Evolutionary conservation across 495 filamentous ascomycete species (phyloP), one percentile per base, ranked within the genome.

Genomic region (Clohesyomyces aquaticus): DNA sequence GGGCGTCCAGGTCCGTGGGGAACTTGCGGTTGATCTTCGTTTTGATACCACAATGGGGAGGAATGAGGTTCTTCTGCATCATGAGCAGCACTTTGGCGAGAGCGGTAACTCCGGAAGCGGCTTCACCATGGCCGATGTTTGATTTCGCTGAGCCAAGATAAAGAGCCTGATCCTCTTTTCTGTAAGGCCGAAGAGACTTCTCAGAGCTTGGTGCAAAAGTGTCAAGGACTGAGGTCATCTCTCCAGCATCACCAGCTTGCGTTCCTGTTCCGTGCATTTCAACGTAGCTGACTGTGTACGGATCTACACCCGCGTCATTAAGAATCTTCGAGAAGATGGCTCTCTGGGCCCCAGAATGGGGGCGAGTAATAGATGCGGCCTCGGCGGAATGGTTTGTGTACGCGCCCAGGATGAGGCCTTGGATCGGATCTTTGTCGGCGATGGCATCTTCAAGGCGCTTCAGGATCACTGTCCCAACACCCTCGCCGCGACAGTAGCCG

Each of bases 261-360:
- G 75, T 77, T 2, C 72, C 73, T 26, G 75, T 77, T 11, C 75
- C 75, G 51, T 77, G 75, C 68, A 74, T 74, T 42, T 77, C 75
- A 18, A 77, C 66, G 55, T 73, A 75, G 22, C 57, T 56, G 26
- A 77, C 61, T 8, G 70, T 61, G n/a, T 32, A n/a, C 2, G 72
- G 62, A 25, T 73, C 58, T 1, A 70, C 43, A 16, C 55, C 57
- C 1, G 71, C 58, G 19, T 55, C 14, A 16, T 55, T 60, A 2
- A 76, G 55, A 14, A 75, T 55, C 25, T 68, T 49, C 3, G 63
- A 29, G 52, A 67, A 72, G 11, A 76, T 29, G 8, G 10, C 25
- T 16, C 28, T n/a, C 51, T 77, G 75, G 11, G 68, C 69, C 4
- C 59, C 67, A 38, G 21, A 62, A 43, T 76, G 68, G 11, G 76